Conservation (phyloP, 2,329 filamentous ascomycete genomes). For the Aureobasidium musti region DNA sequence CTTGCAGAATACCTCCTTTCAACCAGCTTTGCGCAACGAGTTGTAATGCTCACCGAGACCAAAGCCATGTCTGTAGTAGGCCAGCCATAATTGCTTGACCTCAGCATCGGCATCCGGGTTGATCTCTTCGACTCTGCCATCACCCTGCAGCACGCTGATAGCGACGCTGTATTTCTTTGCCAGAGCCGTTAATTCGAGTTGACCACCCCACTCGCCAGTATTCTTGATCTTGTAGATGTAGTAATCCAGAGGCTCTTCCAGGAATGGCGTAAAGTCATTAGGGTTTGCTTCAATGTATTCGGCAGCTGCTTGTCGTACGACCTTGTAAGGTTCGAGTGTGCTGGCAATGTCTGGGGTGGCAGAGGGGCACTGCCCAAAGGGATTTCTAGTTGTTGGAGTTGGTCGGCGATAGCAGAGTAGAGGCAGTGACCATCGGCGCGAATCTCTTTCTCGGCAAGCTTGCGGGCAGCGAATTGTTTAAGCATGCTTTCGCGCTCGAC, state of each 20-base stretch:
- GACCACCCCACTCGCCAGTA: constrained; percentile 94
- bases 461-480: constrained; percentile 62
- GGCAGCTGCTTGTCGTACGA: constrained; percentile 70
- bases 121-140: constrained; percentile 77
- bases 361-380: constrained; percentile 42
- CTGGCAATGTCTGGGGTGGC: constrained; percentile 31
- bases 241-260: constrained; percentile 73
- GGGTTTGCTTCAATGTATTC: constrained; percentile 72
- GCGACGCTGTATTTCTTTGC: constrained; percentile 76
- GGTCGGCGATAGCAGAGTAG: constrained; percentile 87
- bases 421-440: constrained; percentile 91
- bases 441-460: constrained; percentile 74
- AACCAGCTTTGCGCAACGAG: constrained; percentile 59
- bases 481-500: constrained; percentile 72
- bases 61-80: constrained; percentile 92
- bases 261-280: constrained; percentile 82
- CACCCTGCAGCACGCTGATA: constrained; percentile 80
- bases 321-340: constrained; percentile 56
- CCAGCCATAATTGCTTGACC: constrained; percentile 75
- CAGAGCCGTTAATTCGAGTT: constrained; percentile 84
- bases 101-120: constrained; percentile 54
- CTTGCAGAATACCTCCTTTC: not conserved
- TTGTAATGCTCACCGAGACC: constrained; percentile 98
- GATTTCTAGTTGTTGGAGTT: constrained; percentile 54
- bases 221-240: constrained; percentile 78